These are phyloP conservation scores for Clarireedia paspali DNA, from an alignment of 2,329 filamentous ascomycete genomes.

Conservation along the genomic window DNA sequence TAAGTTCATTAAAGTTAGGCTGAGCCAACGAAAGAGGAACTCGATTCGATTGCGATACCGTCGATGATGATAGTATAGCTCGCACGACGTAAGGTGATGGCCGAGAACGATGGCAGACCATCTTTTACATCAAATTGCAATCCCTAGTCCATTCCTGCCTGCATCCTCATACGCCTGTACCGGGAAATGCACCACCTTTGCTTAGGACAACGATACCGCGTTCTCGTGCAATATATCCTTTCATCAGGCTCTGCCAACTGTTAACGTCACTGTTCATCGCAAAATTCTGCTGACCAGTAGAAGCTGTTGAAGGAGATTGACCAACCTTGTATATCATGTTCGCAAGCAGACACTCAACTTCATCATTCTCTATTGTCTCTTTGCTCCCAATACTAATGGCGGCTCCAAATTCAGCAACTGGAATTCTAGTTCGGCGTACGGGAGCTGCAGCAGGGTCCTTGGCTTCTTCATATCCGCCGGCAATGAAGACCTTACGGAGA, in stretches of 20 bases:
- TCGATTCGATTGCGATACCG: no score
- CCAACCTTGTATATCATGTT: slow-evolving; percentile 97
- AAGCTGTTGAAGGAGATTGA: slow-evolving; percentile 11
- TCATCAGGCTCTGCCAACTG: slow-evolving; percentile 51
- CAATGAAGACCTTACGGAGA: slow-evolving; percentile 82
- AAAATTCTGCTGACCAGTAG: background rate
- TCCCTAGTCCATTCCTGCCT: background rate
- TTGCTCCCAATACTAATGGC: slow-evolving; percentile 68
- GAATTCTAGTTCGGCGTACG: slow-evolving; percentile 67
- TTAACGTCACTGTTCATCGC: background rate
- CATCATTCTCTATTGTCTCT: slow-evolving; percentile 70
- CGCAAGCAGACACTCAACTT: slow-evolving; percentile 89
- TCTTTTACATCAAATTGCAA: background rate
- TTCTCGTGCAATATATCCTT: slow-evolving; percentile 93
- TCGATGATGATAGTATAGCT: no score
- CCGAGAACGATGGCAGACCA: background rate
- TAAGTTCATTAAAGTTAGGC: no score
- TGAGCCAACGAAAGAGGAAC: no score
- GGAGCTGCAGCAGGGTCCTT: slow-evolving; percentile 60
- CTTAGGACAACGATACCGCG: slow-evolving; percentile 85
- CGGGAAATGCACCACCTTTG: slow-evolving; percentile 88
- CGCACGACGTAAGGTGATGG: no score
- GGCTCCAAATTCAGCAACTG: slow-evolving; percentile 75
- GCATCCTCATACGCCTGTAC: slow-evolving; percentile 59
- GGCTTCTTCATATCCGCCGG: slow-evolving; percentile 70